Evolutionary conservation across 108 stramenopile genomes (phyloP).

Genomic region (Epipyxis sp.): DNA sequence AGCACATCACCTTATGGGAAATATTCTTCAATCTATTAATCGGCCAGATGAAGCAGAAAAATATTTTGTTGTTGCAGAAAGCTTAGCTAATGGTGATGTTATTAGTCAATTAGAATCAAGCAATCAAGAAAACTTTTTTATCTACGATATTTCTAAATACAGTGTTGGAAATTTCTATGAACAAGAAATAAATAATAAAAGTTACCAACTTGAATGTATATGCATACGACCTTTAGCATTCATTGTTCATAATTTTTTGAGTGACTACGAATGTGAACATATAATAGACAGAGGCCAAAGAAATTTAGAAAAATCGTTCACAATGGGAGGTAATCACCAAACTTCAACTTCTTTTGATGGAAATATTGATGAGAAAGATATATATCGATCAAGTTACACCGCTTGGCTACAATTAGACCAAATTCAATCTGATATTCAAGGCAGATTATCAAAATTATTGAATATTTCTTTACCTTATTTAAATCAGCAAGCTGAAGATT

Average conservation of each 20-base stretch:
- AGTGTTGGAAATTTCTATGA: not conserved
- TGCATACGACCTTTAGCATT: not conserved
- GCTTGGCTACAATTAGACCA: slow-evolving; percentile 26
- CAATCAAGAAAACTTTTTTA: not conserved
- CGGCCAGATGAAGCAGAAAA: slow-evolving; percentile 24
- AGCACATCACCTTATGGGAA: slow-evolving; percentile 26
- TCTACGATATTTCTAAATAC: not conserved
- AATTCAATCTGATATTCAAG: not conserved
- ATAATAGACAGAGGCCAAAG: not conserved
- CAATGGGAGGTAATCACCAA: not conserved
- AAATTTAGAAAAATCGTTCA: not conserved
- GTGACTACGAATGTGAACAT: not conserved
- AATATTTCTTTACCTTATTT: slow-evolving; percentile 6
- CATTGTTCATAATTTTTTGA: not conserved
- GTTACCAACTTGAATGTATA: not conserved
- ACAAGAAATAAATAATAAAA: not conserved
- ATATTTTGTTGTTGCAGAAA: slow-evolving; percentile 19
- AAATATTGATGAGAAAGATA: not conserved
- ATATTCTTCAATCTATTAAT: slow-evolving; percentile 16
- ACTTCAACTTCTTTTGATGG: not conserved
- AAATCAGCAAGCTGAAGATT: slow-evolving; percentile 9
- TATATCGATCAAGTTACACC: slow-evolving; percentile 20
- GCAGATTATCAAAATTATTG: not conserved
- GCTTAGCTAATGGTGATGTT: not conserved
- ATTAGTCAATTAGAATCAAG: not conserved